Conservation (phyloP, 225 moss, liverwort and hornwort species). For the Antitrichia curtipendula region DNA sequence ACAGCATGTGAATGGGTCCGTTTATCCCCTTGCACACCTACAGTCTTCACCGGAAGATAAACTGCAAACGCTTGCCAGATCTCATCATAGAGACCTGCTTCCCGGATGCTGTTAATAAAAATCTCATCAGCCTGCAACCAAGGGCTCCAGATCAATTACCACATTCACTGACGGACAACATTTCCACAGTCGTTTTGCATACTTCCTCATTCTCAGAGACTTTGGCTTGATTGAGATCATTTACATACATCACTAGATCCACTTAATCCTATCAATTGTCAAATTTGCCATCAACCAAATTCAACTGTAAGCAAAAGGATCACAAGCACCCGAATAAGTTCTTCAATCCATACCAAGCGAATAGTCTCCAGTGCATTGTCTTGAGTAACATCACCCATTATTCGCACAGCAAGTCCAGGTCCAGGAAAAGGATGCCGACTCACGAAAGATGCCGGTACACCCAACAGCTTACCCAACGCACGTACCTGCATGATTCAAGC, state of each 20-base stretch:
- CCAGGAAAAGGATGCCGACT: slow-evolving; percentile 83
- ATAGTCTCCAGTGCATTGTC: slow-evolving; percentile 65
- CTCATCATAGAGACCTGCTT: slow-evolving; percentile 75
- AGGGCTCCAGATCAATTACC: neutral
- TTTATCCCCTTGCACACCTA: slow-evolving; percentile 81
- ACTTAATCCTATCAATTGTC: neutral
- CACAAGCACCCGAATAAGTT: neutral
- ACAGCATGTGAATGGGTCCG: slow-evolving; percentile 79
- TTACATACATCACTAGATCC: neutral
- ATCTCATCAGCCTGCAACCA: slow-evolving; percentile 64
- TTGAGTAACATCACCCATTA: slow-evolving; percentile 69
- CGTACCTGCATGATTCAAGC: slow-evolving; percentile 40
- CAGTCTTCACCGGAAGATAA: slow-evolving; percentile 76
- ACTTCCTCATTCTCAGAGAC: neutral
- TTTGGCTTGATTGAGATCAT: neutral
- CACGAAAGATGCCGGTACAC: slow-evolving; percentile 61
- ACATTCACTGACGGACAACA: neutral
- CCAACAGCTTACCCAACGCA: slow-evolving; percentile 60
- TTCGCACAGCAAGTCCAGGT: slow-evolving; percentile 78
- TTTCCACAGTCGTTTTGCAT: neutral
- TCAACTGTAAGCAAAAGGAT: neutral
- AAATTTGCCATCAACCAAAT: neutral
- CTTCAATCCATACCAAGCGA: slow-evolving; percentile 37
- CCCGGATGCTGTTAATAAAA: slow-evolving; percentile 62
- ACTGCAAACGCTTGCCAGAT: slow-evolving; percentile 97